Conservation (phyloP, 169 alveolate genomes). For the Cryptosporidium sp. region DNA sequence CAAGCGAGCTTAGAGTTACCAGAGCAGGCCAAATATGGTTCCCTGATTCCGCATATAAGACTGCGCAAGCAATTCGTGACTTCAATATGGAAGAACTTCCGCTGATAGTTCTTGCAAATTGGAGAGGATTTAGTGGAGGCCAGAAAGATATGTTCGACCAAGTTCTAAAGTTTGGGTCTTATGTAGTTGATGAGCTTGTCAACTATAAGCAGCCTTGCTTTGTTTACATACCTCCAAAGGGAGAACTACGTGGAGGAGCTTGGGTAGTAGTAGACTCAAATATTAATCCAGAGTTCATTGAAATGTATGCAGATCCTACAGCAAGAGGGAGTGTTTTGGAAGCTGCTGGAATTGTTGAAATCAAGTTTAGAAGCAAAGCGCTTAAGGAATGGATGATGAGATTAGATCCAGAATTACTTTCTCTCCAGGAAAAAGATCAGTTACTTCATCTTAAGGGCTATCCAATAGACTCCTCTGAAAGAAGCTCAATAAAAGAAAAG, state of each 20-base stretch:
- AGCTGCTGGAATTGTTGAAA: conserved; percentile 86
- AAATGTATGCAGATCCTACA: conserved; percentile 86
- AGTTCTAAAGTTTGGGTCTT: conserved; percentile 85
- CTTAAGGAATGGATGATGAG: conserved; percentile 79
- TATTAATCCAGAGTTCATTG: conserved; percentile 85
- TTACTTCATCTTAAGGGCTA: conserved; percentile 68
- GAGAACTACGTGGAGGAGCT: conserved; percentile 87
- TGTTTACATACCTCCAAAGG: conserved; percentile 86
- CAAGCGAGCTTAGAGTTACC: conserved; percentile 80
- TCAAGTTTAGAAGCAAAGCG: conserved; percentile 81
- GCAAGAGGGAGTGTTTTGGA: conserved; percentile 86
- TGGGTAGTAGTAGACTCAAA: conserved; percentile 89
- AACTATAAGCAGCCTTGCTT: conserved; percentile 85
- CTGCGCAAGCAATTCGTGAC: conserved; percentile 89
- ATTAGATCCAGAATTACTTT: conserved; percentile 77
- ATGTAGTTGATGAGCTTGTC: conserved; percentile 86
- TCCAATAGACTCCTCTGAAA: conserved; percentile 74
- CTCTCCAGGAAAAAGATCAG: conserved; percentile 69
- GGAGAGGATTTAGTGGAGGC: conserved; percentile 88
- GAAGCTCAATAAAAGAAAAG: conserved; percentile 77
- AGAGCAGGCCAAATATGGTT: conserved; percentile 84
- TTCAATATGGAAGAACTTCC: conserved; percentile 87
- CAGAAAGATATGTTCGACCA: conserved; percentile 86
- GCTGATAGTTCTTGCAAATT: conserved; percentile 84
- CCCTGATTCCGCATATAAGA: conserved; percentile 89